These are phyloP conservation scores for Botrytis elliptica DNA, from an alignment of 2,329 filamentous ascomycete genomes.

Conservation along the genomic window DNA sequence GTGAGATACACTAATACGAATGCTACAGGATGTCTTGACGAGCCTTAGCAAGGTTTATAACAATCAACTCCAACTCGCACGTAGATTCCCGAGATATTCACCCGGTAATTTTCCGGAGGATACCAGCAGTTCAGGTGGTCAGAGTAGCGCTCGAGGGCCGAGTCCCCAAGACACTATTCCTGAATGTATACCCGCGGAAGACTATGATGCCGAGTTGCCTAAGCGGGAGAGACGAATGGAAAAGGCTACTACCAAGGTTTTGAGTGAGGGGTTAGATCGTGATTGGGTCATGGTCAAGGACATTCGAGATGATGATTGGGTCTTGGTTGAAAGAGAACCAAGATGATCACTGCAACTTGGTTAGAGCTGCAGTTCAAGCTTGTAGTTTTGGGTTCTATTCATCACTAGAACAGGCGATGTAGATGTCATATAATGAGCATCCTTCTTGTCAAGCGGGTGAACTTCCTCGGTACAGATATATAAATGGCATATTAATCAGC, in stretches of 20 bases:
- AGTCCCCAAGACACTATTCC: background rate
- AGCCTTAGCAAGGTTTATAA: background rate
- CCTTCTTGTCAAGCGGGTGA: fast-evolving
- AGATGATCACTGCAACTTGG: background rate
- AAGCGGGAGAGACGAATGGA: background rate
- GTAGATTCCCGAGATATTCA: background rate
- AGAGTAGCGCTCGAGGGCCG: background rate
- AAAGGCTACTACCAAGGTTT: background rate
- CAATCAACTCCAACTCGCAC: background rate
- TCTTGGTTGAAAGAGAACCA: background rate
- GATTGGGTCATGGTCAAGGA: background rate
- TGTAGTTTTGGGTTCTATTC: background rate
- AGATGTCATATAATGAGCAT: background rate
- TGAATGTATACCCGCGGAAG: background rate
- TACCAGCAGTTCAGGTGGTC: fast-evolving
- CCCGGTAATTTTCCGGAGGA: fast-evolving
- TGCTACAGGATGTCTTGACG: background rate
- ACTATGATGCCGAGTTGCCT: background rate
- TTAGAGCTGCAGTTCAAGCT: background rate
- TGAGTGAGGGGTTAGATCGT: background rate
- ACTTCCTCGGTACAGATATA: fast-evolving
- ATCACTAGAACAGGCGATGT: too few species aligned
- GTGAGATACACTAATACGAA: background rate
- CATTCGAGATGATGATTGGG: background rate
- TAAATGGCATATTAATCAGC: background rate